Conservation (phyloP, 2,329 filamentous ascomycete genomes). For the Parascedosporium putredinis region DNA sequence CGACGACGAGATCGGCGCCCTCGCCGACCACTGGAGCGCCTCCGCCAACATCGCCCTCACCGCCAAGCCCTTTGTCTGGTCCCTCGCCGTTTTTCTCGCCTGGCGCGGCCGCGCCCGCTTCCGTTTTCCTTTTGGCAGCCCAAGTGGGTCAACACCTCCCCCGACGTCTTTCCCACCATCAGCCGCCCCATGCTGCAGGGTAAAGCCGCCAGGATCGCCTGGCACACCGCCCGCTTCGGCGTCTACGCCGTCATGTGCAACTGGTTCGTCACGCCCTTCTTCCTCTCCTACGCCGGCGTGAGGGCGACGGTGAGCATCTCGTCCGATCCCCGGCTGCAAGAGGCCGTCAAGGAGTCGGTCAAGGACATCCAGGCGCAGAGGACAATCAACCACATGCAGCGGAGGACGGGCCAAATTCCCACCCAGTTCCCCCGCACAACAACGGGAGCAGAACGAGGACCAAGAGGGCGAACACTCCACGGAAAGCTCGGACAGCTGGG, state of each 20-base stretch:
- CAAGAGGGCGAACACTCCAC: background rate
- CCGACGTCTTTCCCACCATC: slow-evolving; percentile 19
- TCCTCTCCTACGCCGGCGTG: slow-evolving; percentile 17
- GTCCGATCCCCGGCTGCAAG: slow-evolving; percentile 6
- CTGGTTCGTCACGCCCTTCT: slow-evolving; percentile 18
- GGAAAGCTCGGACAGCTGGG: background rate
- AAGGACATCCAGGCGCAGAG: slow-evolving; percentile 4
- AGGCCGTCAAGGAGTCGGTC: slow-evolving; percentile 3
- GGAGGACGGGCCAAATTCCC: slow-evolving; percentile 10
- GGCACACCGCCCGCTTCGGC: slow-evolving; percentile 26
- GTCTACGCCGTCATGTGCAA: slow-evolving; percentile 20
- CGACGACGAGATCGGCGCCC: slow-evolving; percentile 25
- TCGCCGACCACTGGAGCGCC: slow-evolving; percentile 20
- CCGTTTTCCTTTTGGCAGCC: slow-evolving; percentile 30
- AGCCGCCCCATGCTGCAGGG: slow-evolving; percentile 17
- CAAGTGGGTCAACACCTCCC: slow-evolving; percentile 20
- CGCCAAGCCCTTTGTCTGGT: slow-evolving; percentile 17
- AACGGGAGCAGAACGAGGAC: slow-evolving; percentile 1
- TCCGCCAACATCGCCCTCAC: slow-evolving; percentile 20
- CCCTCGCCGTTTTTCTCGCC: slow-evolving; percentile 16
- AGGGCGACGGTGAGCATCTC: slow-evolving; percentile 4
- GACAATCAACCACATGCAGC: slow-evolving; percentile 3
- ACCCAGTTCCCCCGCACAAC: slow-evolving; percentile 10
- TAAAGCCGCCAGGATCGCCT: slow-evolving; percentile 16
- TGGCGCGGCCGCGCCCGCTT: slow-evolving; percentile 21